Percentiles rank a stretch among this genome's conserved stretches.
These are phyloP conservation scores for Oldenlandia corymbosa DNA, from an alignment of 257 asterid genomes.

Conservation along the genomic window DNA sequence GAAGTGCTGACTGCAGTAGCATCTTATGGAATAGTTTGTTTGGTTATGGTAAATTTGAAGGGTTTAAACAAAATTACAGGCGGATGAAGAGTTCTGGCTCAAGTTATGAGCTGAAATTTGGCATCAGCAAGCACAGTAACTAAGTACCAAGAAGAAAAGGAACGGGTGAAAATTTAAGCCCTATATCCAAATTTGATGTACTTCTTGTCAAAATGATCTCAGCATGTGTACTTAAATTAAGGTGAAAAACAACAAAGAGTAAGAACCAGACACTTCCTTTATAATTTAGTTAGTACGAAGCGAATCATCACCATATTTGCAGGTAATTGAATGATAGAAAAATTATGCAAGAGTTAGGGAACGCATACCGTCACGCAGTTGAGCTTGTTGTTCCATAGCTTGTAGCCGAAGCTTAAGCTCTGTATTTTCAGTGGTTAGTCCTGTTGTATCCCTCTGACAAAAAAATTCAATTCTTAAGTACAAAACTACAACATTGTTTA, in stretches of 20 bases:
- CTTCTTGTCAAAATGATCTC: neutral
- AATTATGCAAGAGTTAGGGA: neutral
- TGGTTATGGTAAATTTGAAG: neutral
- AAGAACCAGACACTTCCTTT: no score
- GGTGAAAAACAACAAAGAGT: no score
- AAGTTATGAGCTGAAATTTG: neutral
- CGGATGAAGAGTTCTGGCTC: neutral
- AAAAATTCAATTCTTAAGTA: conserved; percentile 10
- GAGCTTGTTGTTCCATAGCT: conserved; percentile 99
- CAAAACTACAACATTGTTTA: neutral
- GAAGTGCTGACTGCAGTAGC: neutral
- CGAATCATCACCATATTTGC: neutral
- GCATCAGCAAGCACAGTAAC: neutral
- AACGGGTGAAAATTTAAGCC: neutral
- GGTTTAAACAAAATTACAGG: neutral
- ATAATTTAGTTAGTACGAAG: neutral
- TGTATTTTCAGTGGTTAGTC: conserved; percentile 74
- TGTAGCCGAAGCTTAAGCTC: conserved; percentile 91
- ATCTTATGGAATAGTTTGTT: neutral
- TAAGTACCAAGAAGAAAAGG: neutral
- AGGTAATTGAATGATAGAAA: neutral
- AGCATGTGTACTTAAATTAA: neutral
- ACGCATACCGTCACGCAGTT: conserved; percentile 69
- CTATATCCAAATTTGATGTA: neutral
- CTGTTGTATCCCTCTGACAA: conserved; percentile 81